Base-by-base conservation (phyloP, 2,329 filamentous ascomycete genomes). In the Claviceps sp. region DNA sequence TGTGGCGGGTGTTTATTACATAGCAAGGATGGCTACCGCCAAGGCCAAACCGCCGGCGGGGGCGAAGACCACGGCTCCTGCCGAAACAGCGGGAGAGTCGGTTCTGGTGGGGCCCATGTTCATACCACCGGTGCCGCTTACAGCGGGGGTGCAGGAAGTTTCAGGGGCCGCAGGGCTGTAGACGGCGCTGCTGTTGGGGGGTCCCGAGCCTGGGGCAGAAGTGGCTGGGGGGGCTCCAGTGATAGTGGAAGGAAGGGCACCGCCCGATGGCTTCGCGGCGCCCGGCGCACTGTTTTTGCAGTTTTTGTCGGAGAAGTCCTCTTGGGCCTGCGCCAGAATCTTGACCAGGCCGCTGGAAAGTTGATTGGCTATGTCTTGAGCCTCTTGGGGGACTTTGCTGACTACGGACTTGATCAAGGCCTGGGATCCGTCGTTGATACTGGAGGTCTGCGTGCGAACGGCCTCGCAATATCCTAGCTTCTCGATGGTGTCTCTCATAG, bases 381-480 rank as follows among this genome's bases (percentile, higher is more conserved):
- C 59, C 7, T 54, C 59, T 8, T 55, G 41, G 16, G 63, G 63
- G 1, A 65, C 60, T 58, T 65, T 65, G 45, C 42, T 26, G 30
- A 66, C 58, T 37, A 64, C 55, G 24, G 62, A 52, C 22, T 60
- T 54, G 50, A 64, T 65, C n/a, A 66, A 59, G 18, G 48, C 52
- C 54, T 61, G 51, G 4, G 61, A 60, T 41, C 51, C 54, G 5
- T 44, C 49, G 55, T 56, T 59, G 50, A 65, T 57, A 50, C 54
- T 47, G 41, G 37, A 50, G 18, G 62, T 50, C 52, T 63, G 55
- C 20, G 56, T 45, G 49, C 57, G 57, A 42, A 62, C 56, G 44
- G 57, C 51, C 16, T 55, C 54, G 57, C 63, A 66, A 6, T 61
- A 57, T 40, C 58, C 58, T 22, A 60, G 61, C 50, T 61, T 55